These are phyloP conservation scores for Emergomyces pasteurianus DNA, from an alignment of 2,329 filamentous ascomycete genomes.

Conservation along the genomic window DNA sequence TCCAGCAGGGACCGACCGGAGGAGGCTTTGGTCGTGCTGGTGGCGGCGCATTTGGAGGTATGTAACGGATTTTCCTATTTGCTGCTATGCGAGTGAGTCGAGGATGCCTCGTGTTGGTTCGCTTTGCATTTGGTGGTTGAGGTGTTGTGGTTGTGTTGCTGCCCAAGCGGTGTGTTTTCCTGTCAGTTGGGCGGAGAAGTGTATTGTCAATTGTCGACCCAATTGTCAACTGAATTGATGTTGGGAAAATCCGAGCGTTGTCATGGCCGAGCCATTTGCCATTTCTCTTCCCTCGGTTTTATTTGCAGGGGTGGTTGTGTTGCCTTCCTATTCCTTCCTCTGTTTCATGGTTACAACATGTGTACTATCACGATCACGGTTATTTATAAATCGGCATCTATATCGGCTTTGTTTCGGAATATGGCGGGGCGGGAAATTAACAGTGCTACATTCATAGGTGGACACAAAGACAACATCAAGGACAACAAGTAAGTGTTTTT, in stretches of 20 bases:
- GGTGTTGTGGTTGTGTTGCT: neutral
- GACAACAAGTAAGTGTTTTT: conserved; percentile 7
- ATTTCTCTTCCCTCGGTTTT: no score
- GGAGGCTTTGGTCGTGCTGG: neutral
- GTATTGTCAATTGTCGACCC: no score
- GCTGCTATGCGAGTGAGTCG: neutral
- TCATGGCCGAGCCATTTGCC: no score
- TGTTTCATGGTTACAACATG: neutral
- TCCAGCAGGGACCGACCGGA: conserved; percentile 19
- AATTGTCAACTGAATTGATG: no score
- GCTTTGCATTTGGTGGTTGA: neutral
- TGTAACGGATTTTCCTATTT: conserved; percentile 9
- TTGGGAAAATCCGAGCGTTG: no score
- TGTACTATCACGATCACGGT: neutral
- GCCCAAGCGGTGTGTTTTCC: neutral
- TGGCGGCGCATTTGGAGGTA: conserved; percentile 29
- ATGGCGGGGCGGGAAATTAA: conserved; percentile 3
- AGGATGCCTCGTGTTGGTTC: neutral
- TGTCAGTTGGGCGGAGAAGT: no score
- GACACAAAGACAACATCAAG: conserved; percentile 6
- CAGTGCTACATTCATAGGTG: conserved; percentile 12
- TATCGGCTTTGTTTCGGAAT: neutral
- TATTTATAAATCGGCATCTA: neutral
- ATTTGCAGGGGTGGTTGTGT: no score
- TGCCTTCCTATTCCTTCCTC: neutral